Base-by-base conservation (phyloP, 768 basidiomycete species). In the Candolleomyces eurysporus region DNA sequence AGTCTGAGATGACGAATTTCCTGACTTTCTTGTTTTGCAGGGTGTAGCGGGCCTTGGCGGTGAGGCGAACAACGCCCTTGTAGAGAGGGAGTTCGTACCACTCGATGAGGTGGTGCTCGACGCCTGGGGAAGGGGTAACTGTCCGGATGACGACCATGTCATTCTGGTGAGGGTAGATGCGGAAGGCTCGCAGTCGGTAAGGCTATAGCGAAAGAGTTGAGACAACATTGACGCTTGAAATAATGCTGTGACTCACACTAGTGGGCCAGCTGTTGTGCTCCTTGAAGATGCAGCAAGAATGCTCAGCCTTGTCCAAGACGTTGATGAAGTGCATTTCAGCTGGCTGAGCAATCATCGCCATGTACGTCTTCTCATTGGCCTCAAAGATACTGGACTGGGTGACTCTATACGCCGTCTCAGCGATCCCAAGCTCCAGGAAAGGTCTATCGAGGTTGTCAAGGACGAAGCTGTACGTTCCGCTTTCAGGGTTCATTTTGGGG, bases 131-230 rank as follows among this genome's bases (percentile, higher is more conserved):
- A n/a, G 62, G 39, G 6, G 64, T 64, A 13, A 69, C 50, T 14
- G 70, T 64, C 40, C 86, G 84, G 50, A 85, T 75, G 57, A 85
- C 74, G 21, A 88, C 72, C 13, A 88, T 69, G 57, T 83, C 76
- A 9, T 74, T 71, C 67, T 87, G 85, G 14, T 73, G 70, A 2
- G 85, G 84, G 40, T 86, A 67, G 26, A 82, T 75, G 32, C 84
- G 80, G 53, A 84, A 71, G n/a, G 78, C 81, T 58, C 76, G 78
- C 61, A 88, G 82, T 22, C 73, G 72, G 65, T 84, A 81, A 30
- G 72, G 71, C 84, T 84, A 51, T 8, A 49, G 40, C 46, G 64
- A 22, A 61, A 43, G 14, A 19, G 4, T 50, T 43, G 17, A 57
- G 5, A 43, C 13, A 17, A 39, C 19, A 16, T 53, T 16, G 9